Evolutionary conservation across 768 basidiomycete species (phyloP).

Genomic region (Phaeolepiota aurea): DNA sequence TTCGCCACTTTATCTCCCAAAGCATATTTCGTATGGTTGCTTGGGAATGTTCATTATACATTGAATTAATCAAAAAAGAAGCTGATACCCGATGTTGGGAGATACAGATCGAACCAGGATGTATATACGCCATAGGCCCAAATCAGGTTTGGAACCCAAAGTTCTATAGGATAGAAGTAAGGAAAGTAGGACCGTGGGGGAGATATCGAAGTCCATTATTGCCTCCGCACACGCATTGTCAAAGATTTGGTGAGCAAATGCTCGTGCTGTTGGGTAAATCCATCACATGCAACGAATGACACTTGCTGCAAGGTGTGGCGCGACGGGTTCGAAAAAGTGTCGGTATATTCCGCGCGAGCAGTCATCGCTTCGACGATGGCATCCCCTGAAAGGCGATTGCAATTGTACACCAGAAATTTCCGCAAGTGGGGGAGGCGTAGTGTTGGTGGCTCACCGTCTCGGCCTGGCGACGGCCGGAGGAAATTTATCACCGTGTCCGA

Average conservation of each 20-base stretch:
- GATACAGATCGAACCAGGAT: too few relatives aligned
- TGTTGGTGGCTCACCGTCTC: conserved; percentile 8
- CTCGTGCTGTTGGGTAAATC: conserved; percentile 18
- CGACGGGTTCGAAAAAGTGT: conserved; percentile 11
- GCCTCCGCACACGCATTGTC: conserved; percentile 17
- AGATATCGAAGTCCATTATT: too few relatives aligned
- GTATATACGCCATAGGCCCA: too few relatives aligned
- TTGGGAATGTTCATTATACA: too few relatives aligned
- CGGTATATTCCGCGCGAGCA: conserved; percentile 35
- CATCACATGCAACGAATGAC: conserved; percentile 29
- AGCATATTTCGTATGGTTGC: too few relatives aligned
- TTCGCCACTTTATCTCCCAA: too few relatives aligned
- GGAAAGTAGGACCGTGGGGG: too few relatives aligned
- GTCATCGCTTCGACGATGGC: conserved; percentile 45
- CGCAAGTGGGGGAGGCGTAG: conserved; percentile 50
- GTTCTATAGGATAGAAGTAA: too few relatives aligned
- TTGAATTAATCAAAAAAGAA: too few relatives aligned
- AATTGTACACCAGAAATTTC: conserved; percentile 47
- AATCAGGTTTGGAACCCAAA: too few relatives aligned
- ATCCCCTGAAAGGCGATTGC: conserved; percentile 54
- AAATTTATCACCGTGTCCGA: conserved; percentile 61
- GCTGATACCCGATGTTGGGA: too few relatives aligned
- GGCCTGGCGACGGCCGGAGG: conserved; percentile 32
- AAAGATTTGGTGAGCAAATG: conserved; percentile 18
- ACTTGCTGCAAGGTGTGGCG: conserved; percentile 21